Base-by-base conservation (phyloP, 192 early-diverging fungal genomes). In the Funneliformis mosseae region DNA sequence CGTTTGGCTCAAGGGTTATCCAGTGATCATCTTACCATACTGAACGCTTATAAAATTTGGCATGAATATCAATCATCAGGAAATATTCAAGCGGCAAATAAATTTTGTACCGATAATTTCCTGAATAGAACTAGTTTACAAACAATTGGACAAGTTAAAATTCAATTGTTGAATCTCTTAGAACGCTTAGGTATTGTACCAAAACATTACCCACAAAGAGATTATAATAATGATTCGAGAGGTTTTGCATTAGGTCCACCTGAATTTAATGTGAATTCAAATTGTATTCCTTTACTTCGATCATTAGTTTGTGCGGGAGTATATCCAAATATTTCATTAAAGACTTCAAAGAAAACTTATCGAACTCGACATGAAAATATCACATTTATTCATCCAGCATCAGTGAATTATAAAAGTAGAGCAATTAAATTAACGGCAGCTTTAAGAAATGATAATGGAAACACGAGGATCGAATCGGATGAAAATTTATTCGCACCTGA, bases 271-370 rank as follows among this genome's bases (percentile, higher is more conserved):
- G 76, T 75, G 9, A 89, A 94, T 79, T 83, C 92, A 12, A 83
- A 88, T 3, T 86, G 90, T 27, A 85, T 81, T 28, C 87, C 88
- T 46, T 81, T 98, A 18, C 81, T 97, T 43, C 92, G 93, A 41
- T 89, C 91, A 18, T 88, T 94, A 39, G 77, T 98, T 21, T 89
- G 93, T 73, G 96, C 95, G 10, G 97, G 96, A 4, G 84, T 97
- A 60, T 96, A 93, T 80, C 96, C 96, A 0, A 94, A 96, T 59
- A 70, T 86, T 25, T 84, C 85, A 38, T 66, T 81, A 69, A 84
- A 84, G 71, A 81, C 83, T 4, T 80, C 81, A 70, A 86, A 86
- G 43, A 84, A 84, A 70, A 83, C 81, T 25, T 79, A 80, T 74
- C 67, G 82, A 33, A 86, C 85, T 12, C 81, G 83, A 2, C 83